Percentiles rank a stretch among this genome's conserved stretches.
Evolutionary conservation across 306 rosid species (phyloP).

Genomic region (Luffa acutangula): DNA sequence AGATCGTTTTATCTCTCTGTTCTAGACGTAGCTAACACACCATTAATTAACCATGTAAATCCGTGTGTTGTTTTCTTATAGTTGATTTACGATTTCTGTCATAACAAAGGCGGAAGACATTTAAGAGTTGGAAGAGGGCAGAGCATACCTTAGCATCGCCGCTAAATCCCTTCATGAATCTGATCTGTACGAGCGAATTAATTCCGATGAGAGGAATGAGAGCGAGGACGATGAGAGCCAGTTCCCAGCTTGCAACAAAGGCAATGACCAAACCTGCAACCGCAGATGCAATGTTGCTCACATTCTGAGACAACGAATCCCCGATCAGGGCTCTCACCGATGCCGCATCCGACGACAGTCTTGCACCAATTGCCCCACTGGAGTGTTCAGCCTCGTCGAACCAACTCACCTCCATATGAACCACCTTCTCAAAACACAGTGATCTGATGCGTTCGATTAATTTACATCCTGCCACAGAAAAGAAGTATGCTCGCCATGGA

Average conservation of each 20-base stretch:
- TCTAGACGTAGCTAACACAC: no score
- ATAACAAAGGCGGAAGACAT: no score
- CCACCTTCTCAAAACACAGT: constrained; percentile 8
- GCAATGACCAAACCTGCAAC: constrained; percentile 9
- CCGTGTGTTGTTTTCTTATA: no score
- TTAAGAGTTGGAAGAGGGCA: not conserved
- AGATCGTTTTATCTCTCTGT: no score
- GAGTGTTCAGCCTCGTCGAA: constrained; percentile 7
- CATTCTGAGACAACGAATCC: not conserved
- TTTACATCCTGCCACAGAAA: not conserved
- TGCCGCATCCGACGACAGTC: not conserved
- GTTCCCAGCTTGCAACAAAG: constrained; percentile 5
- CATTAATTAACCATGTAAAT: no score
- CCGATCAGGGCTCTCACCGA: not conserved
- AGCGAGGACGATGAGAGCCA: constrained; percentile 2
- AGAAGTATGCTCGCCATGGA: constrained; percentile 8
- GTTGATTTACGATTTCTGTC: no score
- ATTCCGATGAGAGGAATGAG: constrained; percentile 3
- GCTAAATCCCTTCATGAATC: constrained; percentile 2
- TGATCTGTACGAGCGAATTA: not conserved
- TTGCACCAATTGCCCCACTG: constrained; percentile 8
- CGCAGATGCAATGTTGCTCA: not conserved
- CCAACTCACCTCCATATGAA: constrained; percentile 8
- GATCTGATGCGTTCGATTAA: not conserved
- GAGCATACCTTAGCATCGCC: not conserved